These are phyloP conservation scores for Malus sieversii DNA, from an alignment of 306 rosid species.

Conservation along the genomic window DNA sequence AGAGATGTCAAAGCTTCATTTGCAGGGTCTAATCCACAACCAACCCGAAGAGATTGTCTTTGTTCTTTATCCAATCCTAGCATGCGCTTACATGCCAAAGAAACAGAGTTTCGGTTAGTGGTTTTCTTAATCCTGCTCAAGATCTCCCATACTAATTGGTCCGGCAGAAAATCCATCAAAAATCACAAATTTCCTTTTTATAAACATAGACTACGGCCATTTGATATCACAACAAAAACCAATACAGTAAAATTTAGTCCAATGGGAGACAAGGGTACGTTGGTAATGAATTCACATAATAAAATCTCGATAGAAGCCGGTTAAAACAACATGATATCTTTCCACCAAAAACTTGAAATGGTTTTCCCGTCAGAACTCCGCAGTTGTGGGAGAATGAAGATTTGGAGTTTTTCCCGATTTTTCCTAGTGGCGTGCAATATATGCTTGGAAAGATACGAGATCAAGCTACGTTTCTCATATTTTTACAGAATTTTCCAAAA, in stretches of 20 bases:
- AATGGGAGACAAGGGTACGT: neutral
- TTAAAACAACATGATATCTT: neutral
- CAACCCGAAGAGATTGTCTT: slow-evolving; percentile 55
- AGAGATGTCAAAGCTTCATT: slow-evolving; percentile 61
- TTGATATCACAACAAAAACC: slow-evolving; percentile 3
- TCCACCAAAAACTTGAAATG: neutral
- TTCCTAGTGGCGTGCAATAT: too few species aligned
- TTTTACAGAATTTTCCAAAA: too few species aligned
- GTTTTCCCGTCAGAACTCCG: too few species aligned
- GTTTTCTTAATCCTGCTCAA: slow-evolving; percentile 51
- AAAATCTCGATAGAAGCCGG: neutral
- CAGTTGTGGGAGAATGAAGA: too few species aligned
- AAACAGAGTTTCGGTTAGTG: slow-evolving; percentile 51
- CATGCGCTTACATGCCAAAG: slow-evolving; percentile 53
- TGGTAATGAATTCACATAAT: neutral
- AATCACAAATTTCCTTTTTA: neutral
- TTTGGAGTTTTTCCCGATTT: too few species aligned
- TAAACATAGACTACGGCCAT: neutral
- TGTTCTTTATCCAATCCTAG: slow-evolving; percentile 56
- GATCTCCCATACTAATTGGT: slow-evolving; percentile 79
- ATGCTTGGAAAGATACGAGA: too few species aligned
- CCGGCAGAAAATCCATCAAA: slow-evolving; percentile 69
- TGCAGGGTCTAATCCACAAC: slow-evolving; percentile 89
- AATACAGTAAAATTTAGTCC: neutral
- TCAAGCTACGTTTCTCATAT: too few species aligned